Base-by-base conservation (phyloP, 345 rosid genomes). In the Turritis glabra region DNA sequence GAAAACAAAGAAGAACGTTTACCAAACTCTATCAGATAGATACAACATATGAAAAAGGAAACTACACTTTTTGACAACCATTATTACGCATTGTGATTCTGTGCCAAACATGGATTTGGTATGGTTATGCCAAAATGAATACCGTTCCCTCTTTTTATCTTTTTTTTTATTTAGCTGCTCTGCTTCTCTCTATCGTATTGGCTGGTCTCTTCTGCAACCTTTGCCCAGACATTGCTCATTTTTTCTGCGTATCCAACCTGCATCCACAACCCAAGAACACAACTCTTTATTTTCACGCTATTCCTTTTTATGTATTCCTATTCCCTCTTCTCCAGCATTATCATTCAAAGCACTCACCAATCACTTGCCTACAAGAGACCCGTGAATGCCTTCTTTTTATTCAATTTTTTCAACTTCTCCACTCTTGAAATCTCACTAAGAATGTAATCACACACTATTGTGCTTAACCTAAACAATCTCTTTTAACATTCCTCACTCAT, bases 181-280 rank as follows among this genome's bases (percentile, higher is more conserved):
- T 81, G 77, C 82, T 81, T 66, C 78, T 87, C 88, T 52, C 80
- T 87, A 60, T 81, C 84, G 73, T 92, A 90, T 60, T 79, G 89
- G 55, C 90, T 87, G 0, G 88, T 90, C 82, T 95, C 97, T 66
- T 95, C 97, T 7, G 96, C 96, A 44, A 87, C 93, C 83, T 86
- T 90, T 22, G 81, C 85, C 99, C 97, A 95, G 30, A 92, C 97
- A 35, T 87, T 87, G 32, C 92, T 85, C 23, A 92, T 95, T 78
- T 92, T 95, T 84, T 95, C 97, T 17, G 97, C 97, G 73, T 91
- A 94, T 67, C 96, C 99, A 79, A 89, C 96, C 97, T 91, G 89
- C 61, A 56, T 64, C 58, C 69, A 61, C 44, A 66, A 46, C 18
- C 26, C 48, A 59, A 22, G 38, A 29, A 43, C 38, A 65, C 50